Evolutionary conservation across 352 stramenopile species (phyloP), one percentile per base, ranked within the genome.

Genomic region (Pythium guiyangense): DNA sequence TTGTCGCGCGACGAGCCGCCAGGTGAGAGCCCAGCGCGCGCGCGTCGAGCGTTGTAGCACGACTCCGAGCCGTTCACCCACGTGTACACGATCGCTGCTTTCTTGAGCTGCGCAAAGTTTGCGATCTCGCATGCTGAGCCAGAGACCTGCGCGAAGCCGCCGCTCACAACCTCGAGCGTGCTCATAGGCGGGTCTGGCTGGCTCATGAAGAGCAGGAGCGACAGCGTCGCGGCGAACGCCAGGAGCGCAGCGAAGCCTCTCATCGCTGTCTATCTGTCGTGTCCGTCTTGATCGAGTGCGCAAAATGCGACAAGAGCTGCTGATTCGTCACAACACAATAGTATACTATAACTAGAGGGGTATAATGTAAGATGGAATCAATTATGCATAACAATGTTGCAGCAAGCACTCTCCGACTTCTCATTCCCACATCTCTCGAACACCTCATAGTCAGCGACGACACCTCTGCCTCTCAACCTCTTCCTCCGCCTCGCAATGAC

Each of bases 11-110:
- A 90, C 15, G 77, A 83, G 0, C 82, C 82, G n/a, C 79, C 81
- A 0, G 67, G 74, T 1, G 76, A 63, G 25, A 90, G 64, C 18
- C 77, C 79, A 1, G 75, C 79, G 22, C 66, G 66, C 49, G 73
- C 56, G 11, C 84, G 72, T 1, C 80, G 71, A 27, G 71, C 67
- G 52, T 90, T 88, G 71, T 94, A 94, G 70, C 81, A 92, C 31
- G 42, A 66, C 63, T 94, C 79, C 3, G 77, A 89, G 53, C 82
- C 82, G 59, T 94, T 94, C 34, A 94, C 81, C 84, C 84, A 94
- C 52, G 84, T 94, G 71, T 94, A 94, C 31, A 94, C 84, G 59
- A 94, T 86, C 31, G 84, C 74, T 18, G 65, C 77, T 43, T 76
- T 77, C 26, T 78, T 77, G 48, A 92, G 59, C 43, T 66, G 61